Evolutionary conservation across 2,329 filamentous ascomycete species (phyloP).

Genomic region (Trichothecium roseum): DNA sequence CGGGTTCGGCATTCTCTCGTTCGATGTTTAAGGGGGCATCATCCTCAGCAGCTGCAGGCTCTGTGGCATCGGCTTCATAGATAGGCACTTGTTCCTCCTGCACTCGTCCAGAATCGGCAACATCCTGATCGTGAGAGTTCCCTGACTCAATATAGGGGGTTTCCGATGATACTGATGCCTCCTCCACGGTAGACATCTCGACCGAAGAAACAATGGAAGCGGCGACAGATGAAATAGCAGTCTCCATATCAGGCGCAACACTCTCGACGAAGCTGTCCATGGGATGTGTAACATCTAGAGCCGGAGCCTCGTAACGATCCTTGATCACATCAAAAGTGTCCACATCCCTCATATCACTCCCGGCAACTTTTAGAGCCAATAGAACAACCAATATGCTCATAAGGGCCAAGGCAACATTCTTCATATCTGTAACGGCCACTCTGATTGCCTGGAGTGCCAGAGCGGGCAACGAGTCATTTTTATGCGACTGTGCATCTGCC

Average conservation of each 20-base stretch:
- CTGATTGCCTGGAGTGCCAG: constrained; percentile 42
- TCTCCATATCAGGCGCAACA: constrained; percentile 3
- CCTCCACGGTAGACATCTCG: too few relatives aligned
- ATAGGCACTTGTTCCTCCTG: too few relatives aligned
- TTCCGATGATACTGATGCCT: too few relatives aligned
- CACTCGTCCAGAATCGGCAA: too few relatives aligned
- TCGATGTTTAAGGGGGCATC: too few relatives aligned
- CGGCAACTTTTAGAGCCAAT: constrained; percentile 25
- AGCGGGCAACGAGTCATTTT: constrained; percentile 40
- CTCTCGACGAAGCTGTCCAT: constrained; percentile 13
- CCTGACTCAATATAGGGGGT: too few relatives aligned
- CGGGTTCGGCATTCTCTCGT: too few relatives aligned
- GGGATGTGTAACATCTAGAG: constrained; percentile 6
- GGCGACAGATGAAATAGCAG: constrained; percentile 2
- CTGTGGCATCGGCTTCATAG: too few relatives aligned
- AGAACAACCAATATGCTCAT: constrained; percentile 43
- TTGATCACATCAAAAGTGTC: too few relatives aligned
- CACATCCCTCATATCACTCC: too few relatives aligned
- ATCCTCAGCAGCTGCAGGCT: too few relatives aligned
- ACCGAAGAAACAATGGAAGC: not conserved
- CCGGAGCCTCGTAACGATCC: not conserved
- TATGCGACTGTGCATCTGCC: constrained; percentile 14
- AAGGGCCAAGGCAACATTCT: constrained; percentile 46
- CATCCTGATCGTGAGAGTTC: too few relatives aligned
- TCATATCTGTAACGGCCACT: constrained; percentile 45